phyloP scores from a whole-genome alignment of 2,329 filamentous ascomycete species.

The Monosporascus sp. region DNA sequence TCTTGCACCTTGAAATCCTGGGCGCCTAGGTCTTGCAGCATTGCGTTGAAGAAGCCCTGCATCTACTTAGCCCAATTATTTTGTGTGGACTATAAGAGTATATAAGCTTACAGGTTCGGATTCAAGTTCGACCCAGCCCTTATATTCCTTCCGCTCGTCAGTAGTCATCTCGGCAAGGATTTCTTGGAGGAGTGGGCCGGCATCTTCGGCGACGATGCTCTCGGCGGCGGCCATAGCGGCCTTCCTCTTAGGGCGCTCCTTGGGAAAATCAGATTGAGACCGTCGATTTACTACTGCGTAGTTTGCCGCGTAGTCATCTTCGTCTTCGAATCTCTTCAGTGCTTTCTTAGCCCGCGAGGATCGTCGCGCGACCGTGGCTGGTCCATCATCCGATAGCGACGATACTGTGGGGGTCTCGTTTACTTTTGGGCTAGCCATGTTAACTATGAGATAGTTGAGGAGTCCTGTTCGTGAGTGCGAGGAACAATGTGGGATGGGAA shows the following conservation, averaged over 20 bases:
- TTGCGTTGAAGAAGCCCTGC: slow-evolving; percentile 78
- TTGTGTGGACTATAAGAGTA: background rate
- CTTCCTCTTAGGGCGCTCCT: slow-evolving; percentile 39
- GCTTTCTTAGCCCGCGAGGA: slow-evolving; percentile 16
- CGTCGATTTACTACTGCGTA: slow-evolving; percentile 10
- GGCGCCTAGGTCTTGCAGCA: slow-evolving; percentile 75
- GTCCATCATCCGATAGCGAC: slow-evolving; percentile 2
- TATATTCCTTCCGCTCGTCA: slow-evolving; percentile 56
- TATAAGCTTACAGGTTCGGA: slow-evolving; percentile 68
- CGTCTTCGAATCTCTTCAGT: slow-evolving; percentile 16
- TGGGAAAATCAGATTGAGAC: slow-evolving; percentile 1
- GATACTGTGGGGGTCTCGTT: slow-evolving; percentile 1
- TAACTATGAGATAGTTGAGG: too few species aligned
- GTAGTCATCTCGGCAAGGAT: slow-evolving; percentile 42
- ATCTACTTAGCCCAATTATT: slow-evolving; percentile 8
- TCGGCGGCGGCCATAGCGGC: slow-evolving; percentile 30
- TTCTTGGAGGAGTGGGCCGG: slow-evolving; percentile 33
- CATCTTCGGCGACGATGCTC: slow-evolving; percentile 29
- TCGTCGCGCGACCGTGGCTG: slow-evolving; percentile 9
- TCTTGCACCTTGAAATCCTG: slow-evolving; percentile 69
- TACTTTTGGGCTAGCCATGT: slow-evolving; percentile 3
- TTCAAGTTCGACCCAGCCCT: slow-evolving; percentile 78
- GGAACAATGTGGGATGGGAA: too few species aligned
- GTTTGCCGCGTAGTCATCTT: slow-evolving; percentile 13
- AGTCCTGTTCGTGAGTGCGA: too few species aligned